Conservation (phyloP, 108 stramenopile genomes). For the Discostella pseudostelligera region DNA sequence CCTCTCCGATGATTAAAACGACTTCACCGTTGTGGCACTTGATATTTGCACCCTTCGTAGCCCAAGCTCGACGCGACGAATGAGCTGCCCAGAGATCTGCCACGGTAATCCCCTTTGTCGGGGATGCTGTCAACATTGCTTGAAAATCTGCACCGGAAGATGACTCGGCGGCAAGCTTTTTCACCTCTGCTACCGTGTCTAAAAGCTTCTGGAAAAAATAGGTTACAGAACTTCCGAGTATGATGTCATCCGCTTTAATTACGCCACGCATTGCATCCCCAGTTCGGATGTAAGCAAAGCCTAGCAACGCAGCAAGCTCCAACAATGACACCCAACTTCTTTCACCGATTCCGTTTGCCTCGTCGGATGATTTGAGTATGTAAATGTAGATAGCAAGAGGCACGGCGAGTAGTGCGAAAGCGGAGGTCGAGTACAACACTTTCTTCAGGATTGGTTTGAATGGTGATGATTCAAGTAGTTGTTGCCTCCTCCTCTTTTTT, state of each 20-base stretch:
- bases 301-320: slow-evolving; percentile 56
- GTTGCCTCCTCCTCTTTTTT: slow-evolving; percentile 23
- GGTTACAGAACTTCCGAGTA: slow-evolving; percentile 27
- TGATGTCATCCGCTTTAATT: slow-evolving; percentile 30
- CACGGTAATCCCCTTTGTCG: slow-evolving; percentile 67
- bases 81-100: slow-evolving; percentile 79
- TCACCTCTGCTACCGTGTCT: slow-evolving; percentile 50
- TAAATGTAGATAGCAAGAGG: slow-evolving; percentile 38
- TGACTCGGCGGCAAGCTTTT: slow-evolving; percentile 25
- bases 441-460: slow-evolving; percentile 35
- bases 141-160: slow-evolving; percentile 44
- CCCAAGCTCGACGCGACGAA: slow-evolving; percentile 53
- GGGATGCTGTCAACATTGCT: slow-evolving; percentile 63
- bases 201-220: slow-evolving; percentile 50
- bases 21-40: slow-evolving; percentile 75
- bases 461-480: slow-evolving; percentile 1
- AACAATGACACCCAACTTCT: slow-evolving; percentile 55
- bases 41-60: slow-evolving; percentile 75
- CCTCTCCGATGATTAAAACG: slow-evolving; percentile 70
- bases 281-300: slow-evolving; percentile 48
- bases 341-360: slow-evolving; percentile 11
- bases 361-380: slow-evolving; percentile 5
- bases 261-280: slow-evolving; percentile 42
- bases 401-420: slow-evolving; percentile 28
- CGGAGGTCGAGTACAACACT: slow-evolving; percentile 42